A percentile compares a stretch with the other conserved stretches of the same genome.
These are phyloP conservation scores for Aspergillus taichungensis DNA, from an alignment of 495 filamentous ascomycete genomes.

Conservation along the genomic window DNA sequence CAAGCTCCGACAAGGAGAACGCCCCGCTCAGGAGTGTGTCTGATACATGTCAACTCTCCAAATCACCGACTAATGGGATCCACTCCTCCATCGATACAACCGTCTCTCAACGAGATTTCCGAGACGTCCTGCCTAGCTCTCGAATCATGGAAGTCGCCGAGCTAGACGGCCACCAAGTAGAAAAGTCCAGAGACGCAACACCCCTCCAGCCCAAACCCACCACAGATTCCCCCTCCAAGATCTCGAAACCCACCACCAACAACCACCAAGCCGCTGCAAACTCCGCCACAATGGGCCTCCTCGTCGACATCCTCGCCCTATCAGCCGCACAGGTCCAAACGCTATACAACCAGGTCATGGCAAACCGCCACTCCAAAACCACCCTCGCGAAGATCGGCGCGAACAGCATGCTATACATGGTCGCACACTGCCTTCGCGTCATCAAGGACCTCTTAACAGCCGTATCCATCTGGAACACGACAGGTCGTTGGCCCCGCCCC, in stretches of 20 bases:
- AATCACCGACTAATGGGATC: neutral
- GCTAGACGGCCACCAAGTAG: slow-evolving; percentile 33
- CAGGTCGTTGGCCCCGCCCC: slow-evolving; percentile 26
- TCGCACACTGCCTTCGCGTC: slow-evolving; percentile 30
- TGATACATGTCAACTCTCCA: neutral
- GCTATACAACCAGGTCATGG: slow-evolving; percentile 14
- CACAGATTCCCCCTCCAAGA: slow-evolving; percentile 10
- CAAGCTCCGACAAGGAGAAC: neutral
- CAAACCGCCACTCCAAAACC: slow-evolving; percentile 15
- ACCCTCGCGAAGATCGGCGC: slow-evolving; percentile 16
- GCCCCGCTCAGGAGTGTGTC: slow-evolving; percentile 1
- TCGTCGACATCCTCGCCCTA: slow-evolving; percentile 26
- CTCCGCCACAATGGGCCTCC: slow-evolving; percentile 18
- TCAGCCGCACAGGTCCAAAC: slow-evolving; percentile 22
- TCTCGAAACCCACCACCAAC: slow-evolving; percentile 7
- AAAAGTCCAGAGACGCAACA: slow-evolving; percentile 5
- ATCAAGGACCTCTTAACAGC: slow-evolving; percentile 18
- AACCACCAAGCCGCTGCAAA: slow-evolving; percentile 8
- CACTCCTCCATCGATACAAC: neutral
- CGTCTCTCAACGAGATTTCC: neutral
- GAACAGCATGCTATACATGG: slow-evolving; percentile 25
- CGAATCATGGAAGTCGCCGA: slow-evolving; percentile 28
- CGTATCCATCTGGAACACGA: slow-evolving; percentile 26
- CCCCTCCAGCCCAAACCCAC: slow-evolving; percentile 17
- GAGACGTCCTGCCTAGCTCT: neutral